Percentiles rank a stretch among this genome's conserved stretches.
Conservation (phyloP, 371 early-diverging fungal species). For the Nematocida sp. region DNA sequence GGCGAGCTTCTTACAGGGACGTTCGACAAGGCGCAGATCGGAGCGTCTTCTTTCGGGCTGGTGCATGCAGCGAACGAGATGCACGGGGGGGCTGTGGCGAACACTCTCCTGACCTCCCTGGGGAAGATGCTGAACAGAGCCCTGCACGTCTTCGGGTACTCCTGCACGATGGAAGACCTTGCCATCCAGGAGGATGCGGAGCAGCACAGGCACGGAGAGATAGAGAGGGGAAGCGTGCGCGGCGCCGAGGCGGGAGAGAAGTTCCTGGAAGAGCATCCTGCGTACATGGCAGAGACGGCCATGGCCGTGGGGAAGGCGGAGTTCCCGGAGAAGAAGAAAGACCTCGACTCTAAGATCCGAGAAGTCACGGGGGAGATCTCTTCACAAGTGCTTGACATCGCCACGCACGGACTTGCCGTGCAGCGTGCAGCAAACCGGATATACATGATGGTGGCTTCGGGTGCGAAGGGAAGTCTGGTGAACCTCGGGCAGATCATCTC, state of each 20-base stretch:
- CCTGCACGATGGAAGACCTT: slow-evolving; percentile 97
- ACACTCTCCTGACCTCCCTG: slow-evolving; percentile 80
- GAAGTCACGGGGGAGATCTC: slow-evolving; percentile 70
- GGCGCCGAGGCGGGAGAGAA: slow-evolving; percentile 50
- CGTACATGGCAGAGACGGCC: not conserved
- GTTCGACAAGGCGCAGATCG: slow-evolving; percentile 92
- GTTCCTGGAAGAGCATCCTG: not conserved
- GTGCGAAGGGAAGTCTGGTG: slow-evolving; percentile 94
- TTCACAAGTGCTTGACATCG: slow-evolving; percentile 80
- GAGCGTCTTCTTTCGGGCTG: slow-evolving; percentile 81
- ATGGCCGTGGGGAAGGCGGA: slow-evolving; percentile 22
- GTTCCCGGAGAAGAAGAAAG: slow-evolving; percentile 15
- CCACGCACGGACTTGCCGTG: slow-evolving; percentile 68
- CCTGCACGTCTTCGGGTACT: slow-evolving; percentile 79
- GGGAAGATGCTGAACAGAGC: slow-evolving; percentile 84
- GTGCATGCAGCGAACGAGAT: slow-evolving; percentile 91
- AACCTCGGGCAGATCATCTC: slow-evolving; percentile 96
- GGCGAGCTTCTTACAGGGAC: slow-evolving; percentile 82
- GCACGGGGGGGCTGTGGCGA: slow-evolving; percentile 81
- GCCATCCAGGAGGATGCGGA: slow-evolving; percentile 65
- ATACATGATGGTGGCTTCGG: slow-evolving; percentile 93
- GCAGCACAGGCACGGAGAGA: slow-evolving; percentile 64
- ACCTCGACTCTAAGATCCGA: not conserved
- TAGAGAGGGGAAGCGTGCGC: slow-evolving; percentile 68
- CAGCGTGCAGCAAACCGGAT: slow-evolving; percentile 90